These are phyloP conservation scores for Tetracladium marchalianum DNA, from an alignment of 495 filamentous ascomycete genomes.

Conservation along the genomic window DNA sequence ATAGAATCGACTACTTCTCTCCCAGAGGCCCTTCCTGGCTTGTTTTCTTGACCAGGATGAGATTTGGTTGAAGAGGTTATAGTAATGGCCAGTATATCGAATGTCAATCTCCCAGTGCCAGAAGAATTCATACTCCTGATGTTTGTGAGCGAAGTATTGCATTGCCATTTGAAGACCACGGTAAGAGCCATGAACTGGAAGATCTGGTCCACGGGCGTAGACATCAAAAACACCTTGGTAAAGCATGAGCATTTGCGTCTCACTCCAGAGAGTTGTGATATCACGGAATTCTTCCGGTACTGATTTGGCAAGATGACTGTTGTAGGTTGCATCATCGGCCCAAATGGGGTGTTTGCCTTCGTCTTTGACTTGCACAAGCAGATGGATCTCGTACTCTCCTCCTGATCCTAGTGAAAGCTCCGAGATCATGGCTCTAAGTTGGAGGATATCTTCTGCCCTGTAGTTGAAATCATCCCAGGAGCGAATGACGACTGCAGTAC, in stretches of 20 bases:
- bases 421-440: conserved; percentile 63
- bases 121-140: conserved; percentile 90
- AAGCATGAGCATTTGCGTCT: conserved; percentile 78
- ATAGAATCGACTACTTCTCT: conserved; percentile 86
- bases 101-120: conserved; percentile 99
- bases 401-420: conserved; percentile 69
- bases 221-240: conserved; percentile 77
- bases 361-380: conserved; percentile 73
- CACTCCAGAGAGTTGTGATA: conserved; percentile 84
- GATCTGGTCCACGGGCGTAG: conserved; percentile 47
- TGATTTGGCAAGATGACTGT: conserved; percentile 48
- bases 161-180: conserved; percentile 87
- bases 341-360: conserved; percentile 47
- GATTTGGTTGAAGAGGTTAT: conserved; percentile 73
- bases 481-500: conserved; percentile 68
- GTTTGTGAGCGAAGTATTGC: conserved; percentile 81
- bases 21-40: conserved; percentile 87
- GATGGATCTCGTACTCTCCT: conserved; percentile 70
- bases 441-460: conserved; percentile 56
- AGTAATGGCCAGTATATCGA: conserved; percentile 93
- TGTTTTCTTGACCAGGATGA: conserved; percentile 68
- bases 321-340: conserved; percentile 48
- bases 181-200: conserved; percentile 87
- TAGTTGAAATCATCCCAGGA: conserved; percentile 65
- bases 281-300: conserved; percentile 82